Evolutionary conservation across 1,284 basidiomycete genomes (phyloP).

Genomic region (Cryptococcus hybrid): DNA sequence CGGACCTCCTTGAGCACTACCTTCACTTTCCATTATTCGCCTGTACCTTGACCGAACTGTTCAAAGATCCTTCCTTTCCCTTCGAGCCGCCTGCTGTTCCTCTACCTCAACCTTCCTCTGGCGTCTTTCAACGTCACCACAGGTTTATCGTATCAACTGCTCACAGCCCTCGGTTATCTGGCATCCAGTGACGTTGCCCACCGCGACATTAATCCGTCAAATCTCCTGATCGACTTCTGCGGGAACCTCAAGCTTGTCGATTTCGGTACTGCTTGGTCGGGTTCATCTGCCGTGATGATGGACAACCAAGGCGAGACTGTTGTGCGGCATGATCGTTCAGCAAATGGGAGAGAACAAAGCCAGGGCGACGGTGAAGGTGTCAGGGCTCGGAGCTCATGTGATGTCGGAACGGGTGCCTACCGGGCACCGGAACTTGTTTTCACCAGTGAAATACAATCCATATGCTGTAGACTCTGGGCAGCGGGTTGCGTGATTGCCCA

Average conservation of each 20-base stretch:
- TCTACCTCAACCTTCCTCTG: not conserved
- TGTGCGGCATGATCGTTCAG: not conserved
- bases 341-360: constrained; percentile 50
- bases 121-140: not conserved
- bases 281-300: constrained; percentile 1
- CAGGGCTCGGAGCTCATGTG: constrained; percentile 56
- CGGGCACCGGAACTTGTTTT: constrained; percentile 92
- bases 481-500: constrained; percentile 72
- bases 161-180: constrained; percentile 66
- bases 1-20: constrained; percentile 1
- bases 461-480: constrained; percentile 82
- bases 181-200: constrained; percentile 70
- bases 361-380: constrained; percentile 43
- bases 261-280: constrained; percentile 67
- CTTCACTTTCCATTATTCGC: constrained; percentile 9
- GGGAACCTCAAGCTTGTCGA: constrained; percentile 73
- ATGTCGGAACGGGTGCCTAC: constrained; percentile 85
- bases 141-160: constrained; percentile 42
- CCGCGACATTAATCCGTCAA: constrained; percentile 83
- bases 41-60: constrained; percentile 6
- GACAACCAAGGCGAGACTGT: not conserved
- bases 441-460: constrained; percentile 66
- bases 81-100: not conserved
- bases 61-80: constrained; percentile 6
- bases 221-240: constrained; percentile 62